Evolutionary conservation across 2,329 filamentous ascomycete species (phyloP).

Genomic region (Aureobasidium musti): DNA sequence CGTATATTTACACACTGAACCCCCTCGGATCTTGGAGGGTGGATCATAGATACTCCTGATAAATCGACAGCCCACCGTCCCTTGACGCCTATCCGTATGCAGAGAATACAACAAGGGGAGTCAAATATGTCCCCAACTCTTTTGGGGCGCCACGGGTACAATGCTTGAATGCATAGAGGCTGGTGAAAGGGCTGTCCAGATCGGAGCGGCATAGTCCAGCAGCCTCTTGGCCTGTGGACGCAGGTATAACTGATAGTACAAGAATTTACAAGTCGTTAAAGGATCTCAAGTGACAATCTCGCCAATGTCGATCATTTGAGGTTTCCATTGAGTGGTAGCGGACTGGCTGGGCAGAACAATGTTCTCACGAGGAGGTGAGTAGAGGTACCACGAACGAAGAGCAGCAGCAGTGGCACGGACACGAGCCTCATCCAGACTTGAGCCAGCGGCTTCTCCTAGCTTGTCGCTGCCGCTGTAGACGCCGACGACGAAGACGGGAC

Average conservation of each 20-base stretch:
- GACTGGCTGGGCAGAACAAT: conserved; percentile 56
- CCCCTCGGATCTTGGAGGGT: conserved; percentile 9
- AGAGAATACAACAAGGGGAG: conserved; percentile 23
- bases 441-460: conserved; percentile 84
- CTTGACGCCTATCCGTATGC: conserved; percentile 27
- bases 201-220: conserved; percentile 18
- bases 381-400: conserved; percentile 94
- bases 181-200: not conserved
- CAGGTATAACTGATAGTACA: conserved; percentile 24
- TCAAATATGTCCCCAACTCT: not conserved
- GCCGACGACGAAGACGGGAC: conserved; percentile 90
- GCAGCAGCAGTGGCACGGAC: conserved; percentile 79
- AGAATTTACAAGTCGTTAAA: conserved; percentile 18
- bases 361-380: conserved; percentile 67
- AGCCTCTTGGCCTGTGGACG: conserved; percentile 7
- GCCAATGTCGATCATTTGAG: conserved; percentile 59
- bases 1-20: conserved; percentile 25
- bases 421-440: conserved; percentile 75
- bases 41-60: conserved; percentile 17
- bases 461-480: conserved; percentile 91
- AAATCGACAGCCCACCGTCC: conserved; percentile 21
- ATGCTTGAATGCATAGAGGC: conserved; percentile 11
- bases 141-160: conserved; percentile 13
- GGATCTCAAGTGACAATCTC: conserved; percentile 53
- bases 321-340: conserved; percentile 50